These are phyloP conservation scores for Pestalotiopsis sp. DNA, from an alignment of 2,329 filamentous ascomycete genomes.

Conservation along the genomic window DNA sequence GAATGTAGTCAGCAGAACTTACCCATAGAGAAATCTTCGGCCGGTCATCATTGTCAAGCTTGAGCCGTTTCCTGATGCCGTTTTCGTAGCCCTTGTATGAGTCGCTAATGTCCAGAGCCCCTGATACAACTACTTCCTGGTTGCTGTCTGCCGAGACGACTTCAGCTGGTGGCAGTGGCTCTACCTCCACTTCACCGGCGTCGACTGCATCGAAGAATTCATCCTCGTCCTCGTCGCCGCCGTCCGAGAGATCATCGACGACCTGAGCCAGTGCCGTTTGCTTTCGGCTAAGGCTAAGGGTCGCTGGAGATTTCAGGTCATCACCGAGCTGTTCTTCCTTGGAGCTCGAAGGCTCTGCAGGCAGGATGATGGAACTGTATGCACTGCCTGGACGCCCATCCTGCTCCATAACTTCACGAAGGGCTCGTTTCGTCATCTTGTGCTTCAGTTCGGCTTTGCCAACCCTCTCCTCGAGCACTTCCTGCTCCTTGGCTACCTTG, in stretches of 20 bases:
- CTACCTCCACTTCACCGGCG: conserved; percentile 85
- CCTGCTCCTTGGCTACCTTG: conserved; percentile 91
- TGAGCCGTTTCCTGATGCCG: conserved; percentile 75
- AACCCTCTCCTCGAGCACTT: conserved; percentile 83
- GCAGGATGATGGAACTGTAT: conserved; percentile 28
- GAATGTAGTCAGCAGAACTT: conserved; percentile 40
- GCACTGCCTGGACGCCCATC: conserved; percentile 37
- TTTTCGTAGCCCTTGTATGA: conserved; percentile 93
- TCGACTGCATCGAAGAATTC: conserved; percentile 98
- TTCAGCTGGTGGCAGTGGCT: conserved; percentile 60
- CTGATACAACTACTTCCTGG: conserved; percentile 48
- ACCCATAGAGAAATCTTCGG: conserved; percentile 97
- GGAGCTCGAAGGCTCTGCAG: conserved; percentile 32
- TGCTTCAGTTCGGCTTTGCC: conserved; percentile 90
- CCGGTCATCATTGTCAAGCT: conserved; percentile 88
- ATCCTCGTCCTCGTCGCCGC: conserved; percentile 81
- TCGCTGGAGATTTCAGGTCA: conserved; percentile 42
- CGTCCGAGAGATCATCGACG: conserved; percentile 66
- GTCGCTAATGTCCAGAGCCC: conserved; percentile 66
- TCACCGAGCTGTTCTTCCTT: conserved; percentile 35
- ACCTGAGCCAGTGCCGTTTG: conserved; percentile 72
- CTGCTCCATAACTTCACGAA: conserved; percentile 80
- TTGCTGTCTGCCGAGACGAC: conserved; percentile 40
- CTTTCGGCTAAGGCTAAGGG: conserved; percentile 50
- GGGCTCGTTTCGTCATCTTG: conserved; percentile 83